phyloP scores from a whole-genome alignment of 176 grass and related monocot species.

The Pharus latifolius region DNA sequence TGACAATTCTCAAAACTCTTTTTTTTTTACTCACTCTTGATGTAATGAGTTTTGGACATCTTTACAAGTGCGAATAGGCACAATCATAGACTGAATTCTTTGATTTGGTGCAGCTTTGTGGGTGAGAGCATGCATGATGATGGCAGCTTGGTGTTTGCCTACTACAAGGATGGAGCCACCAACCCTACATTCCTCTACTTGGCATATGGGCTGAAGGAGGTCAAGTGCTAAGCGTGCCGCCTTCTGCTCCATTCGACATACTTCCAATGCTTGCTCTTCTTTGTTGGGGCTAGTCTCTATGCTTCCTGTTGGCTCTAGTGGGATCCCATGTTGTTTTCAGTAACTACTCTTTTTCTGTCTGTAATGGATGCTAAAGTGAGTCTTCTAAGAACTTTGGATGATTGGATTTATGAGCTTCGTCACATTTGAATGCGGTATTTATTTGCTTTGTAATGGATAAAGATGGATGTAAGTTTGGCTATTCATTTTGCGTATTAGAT shows the following conservation, averaged over 20 bases:
- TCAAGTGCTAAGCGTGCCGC: conserved; percentile 58
- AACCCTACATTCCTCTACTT: conserved; percentile 91
- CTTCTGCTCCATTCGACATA: not conserved
- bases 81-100: not conserved
- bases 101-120: conserved; percentile 52
- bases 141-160: conserved; percentile 57
- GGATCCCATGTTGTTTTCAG: not conserved
- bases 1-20: no score
- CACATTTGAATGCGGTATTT: not conserved
- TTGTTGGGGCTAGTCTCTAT: conserved; percentile 20
- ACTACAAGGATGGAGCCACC: conserved; percentile 67
- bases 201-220: conserved; percentile 54
- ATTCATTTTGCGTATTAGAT: no score
- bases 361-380: not conserved
- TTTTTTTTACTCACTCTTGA: no score
- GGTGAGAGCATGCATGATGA: conserved; percentile 93
- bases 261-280: conserved; percentile 15
- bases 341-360: not conserved
- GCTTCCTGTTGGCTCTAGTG: not conserved
- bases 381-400: not conserved
- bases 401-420: conserved; percentile 5
- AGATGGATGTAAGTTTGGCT: no score
- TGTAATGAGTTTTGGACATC: no score
- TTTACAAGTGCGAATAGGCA: no score
- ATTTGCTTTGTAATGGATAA: not conserved